Conservation (phyloP, 805 yeast genomes). For the Kockiozyma suomiensis region DNA sequence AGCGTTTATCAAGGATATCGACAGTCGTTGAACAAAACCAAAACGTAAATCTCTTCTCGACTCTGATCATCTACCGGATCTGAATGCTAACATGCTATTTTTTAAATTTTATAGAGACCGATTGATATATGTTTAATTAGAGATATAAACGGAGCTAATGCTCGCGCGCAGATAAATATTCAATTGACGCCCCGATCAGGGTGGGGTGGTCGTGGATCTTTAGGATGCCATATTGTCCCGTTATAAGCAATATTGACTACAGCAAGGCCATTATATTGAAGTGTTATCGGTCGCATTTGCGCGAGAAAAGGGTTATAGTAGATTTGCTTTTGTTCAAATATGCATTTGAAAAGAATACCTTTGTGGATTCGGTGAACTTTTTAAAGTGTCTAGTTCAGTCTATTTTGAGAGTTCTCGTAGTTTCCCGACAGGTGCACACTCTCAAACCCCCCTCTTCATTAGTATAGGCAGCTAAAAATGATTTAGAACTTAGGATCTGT, state of each 20-base stretch:
- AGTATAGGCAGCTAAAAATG: too few relatives aligned
- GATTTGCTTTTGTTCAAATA: too few relatives aligned
- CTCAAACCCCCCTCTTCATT: not conserved
- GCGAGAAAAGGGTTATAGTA: too few relatives aligned
- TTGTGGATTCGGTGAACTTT: not conserved
- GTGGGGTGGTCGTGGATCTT: conserved; percentile 70
- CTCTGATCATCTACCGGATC: too few relatives aligned
- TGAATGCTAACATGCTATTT: too few relatives aligned
- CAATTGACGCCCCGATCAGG: conserved; percentile 50
- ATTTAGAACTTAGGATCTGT: too few relatives aligned
- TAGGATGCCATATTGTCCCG: conserved; percentile 63
- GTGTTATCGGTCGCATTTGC: not conserved
- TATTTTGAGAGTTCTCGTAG: too few relatives aligned
- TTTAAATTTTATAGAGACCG: conserved; percentile 16
- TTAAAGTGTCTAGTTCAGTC: too few relatives aligned
- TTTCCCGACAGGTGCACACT: too few relatives aligned
- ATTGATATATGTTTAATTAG: conserved; percentile 39
- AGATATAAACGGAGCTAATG: conserved; percentile 38
- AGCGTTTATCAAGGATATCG: conserved; percentile 51
- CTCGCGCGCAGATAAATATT: conserved; percentile 39
- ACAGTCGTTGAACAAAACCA: conserved; percentile 48
- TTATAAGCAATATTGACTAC: conserved; percentile 16
- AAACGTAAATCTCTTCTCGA: conserved; percentile 42
- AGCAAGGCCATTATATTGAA: not conserved
- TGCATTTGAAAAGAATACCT: not conserved